Conservation (phyloP, 345 rosid species). For the Arabidopsis arenosa region DNA sequence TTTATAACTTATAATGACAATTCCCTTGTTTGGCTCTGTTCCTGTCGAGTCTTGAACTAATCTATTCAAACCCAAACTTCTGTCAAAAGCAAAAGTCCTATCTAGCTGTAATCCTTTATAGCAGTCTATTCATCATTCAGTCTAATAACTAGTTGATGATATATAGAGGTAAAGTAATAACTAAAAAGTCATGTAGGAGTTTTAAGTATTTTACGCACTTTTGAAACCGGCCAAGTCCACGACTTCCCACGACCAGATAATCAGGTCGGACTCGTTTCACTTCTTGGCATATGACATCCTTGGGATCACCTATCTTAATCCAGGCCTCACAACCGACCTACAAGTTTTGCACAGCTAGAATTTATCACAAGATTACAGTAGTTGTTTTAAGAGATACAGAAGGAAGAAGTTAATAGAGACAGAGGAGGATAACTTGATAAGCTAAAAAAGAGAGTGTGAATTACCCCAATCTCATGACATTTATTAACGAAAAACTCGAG, state of each 20-base stretch:
- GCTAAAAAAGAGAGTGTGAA: background rate
- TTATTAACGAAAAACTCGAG: slow-evolving; percentile 75
- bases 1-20: background rate
- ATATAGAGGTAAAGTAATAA: no score
- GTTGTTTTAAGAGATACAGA: background rate
- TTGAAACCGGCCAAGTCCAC: slow-evolving; percentile 93
- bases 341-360: slow-evolving; percentile 13
- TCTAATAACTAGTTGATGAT: background rate
- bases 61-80: background rate
- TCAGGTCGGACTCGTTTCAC: slow-evolving; percentile 84
- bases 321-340: slow-evolving; percentile 90
- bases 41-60: background rate
- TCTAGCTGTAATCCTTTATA: background rate
- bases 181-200: background rate
- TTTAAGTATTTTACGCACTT: slow-evolving; percentile 54
- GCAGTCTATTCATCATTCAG: background rate
- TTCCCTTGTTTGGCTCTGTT: background rate
- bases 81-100: background rate
- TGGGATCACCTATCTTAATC: slow-evolving; percentile 89
- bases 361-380: background rate
- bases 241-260: slow-evolving; percentile 83
- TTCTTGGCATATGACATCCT: slow-evolving; percentile 86
- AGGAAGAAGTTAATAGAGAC: background rate
- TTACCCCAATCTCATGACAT: slow-evolving; percentile 86
- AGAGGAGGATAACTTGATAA: background rate